Percentiles rank a stretch among this genome's conserved stretches.
phyloP scores from a whole-genome alignment of 129 eudicot genomes.

The Sambucus nigra region DNA sequence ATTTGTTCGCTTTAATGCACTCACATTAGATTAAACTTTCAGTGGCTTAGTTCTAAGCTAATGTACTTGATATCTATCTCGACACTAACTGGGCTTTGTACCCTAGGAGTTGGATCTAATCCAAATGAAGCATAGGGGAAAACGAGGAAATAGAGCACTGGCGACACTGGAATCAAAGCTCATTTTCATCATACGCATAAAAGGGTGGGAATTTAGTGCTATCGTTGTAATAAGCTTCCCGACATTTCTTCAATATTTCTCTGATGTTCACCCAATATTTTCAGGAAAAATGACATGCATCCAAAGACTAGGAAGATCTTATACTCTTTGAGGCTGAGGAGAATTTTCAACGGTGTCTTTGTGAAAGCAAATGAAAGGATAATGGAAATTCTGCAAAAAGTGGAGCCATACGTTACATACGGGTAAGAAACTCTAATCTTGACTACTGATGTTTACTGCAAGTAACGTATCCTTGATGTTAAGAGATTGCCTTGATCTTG shows the following conservation, averaged over 20 bases:
- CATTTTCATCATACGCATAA: constrained; percentile 66
- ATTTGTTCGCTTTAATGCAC: neutral
- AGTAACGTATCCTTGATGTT: too few relatives aligned
- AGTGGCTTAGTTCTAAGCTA: neutral
- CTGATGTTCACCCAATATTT: neutral
- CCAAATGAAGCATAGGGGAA: constrained; percentile 62
- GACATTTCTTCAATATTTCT: neutral
- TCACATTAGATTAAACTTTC: neutral
- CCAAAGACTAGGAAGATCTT: constrained; percentile 58
- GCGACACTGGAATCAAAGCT: constrained; percentile 44
- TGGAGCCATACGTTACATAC: constrained; percentile 84
- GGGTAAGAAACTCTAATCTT: constrained; percentile 41
- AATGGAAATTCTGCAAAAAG: constrained; percentile 51
- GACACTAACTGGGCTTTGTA: neutral
- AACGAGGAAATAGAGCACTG: constrained; percentile 25
- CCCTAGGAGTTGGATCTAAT: constrained; percentile 78
- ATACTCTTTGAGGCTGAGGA: constrained; percentile 62
- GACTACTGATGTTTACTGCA: too few relatives aligned
- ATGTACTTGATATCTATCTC: neutral
- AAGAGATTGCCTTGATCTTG: too few relatives aligned
- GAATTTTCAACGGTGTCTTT: constrained; percentile 65
- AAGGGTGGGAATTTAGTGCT: constrained; percentile 40
- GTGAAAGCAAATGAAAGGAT: constrained; percentile 57
- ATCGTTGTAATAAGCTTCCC: neutral
- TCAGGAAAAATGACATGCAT: constrained; percentile 75